Conservation (phyloP, 2,329 filamentous ascomycete species). For the Colletotrichum sp. region DNA sequence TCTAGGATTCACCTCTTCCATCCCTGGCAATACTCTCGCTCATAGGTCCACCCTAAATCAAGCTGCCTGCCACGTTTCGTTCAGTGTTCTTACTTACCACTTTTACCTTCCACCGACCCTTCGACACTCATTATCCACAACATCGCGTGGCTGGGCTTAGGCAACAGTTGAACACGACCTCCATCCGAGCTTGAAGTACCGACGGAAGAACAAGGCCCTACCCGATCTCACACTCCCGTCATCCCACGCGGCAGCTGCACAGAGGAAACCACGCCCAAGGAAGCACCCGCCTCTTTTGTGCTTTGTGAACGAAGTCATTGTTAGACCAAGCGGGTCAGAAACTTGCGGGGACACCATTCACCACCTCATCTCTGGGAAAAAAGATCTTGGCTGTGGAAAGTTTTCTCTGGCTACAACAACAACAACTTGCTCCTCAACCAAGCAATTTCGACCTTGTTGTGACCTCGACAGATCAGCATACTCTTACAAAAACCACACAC, state of each 20-base stretch:
- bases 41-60: not conserved
- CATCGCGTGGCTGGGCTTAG: not conserved
- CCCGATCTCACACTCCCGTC: not conserved
- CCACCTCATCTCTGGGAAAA: not conserved
- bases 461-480: not conserved
- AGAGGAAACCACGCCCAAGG: not conserved
- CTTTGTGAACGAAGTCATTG: not conserved
- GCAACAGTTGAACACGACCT: not conserved
- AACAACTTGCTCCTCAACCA: not conserved
- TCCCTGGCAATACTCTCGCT: slow-evolving; percentile 3
- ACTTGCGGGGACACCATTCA: not conserved
- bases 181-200: not conserved
- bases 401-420: not conserved
- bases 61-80: not conserved
- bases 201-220: not conserved
- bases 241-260: slow-evolving; percentile 2
- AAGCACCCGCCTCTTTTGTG: not conserved
- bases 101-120: not conserved
- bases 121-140: not conserved
- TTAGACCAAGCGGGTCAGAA: not conserved
- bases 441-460: not conserved
- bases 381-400: not conserved
- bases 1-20: not conserved
- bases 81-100: not conserved
- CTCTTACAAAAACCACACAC: not conserved